Base-by-base conservation (phyloP, 306 rosid genomes). In the Malus orientalis region DNA sequence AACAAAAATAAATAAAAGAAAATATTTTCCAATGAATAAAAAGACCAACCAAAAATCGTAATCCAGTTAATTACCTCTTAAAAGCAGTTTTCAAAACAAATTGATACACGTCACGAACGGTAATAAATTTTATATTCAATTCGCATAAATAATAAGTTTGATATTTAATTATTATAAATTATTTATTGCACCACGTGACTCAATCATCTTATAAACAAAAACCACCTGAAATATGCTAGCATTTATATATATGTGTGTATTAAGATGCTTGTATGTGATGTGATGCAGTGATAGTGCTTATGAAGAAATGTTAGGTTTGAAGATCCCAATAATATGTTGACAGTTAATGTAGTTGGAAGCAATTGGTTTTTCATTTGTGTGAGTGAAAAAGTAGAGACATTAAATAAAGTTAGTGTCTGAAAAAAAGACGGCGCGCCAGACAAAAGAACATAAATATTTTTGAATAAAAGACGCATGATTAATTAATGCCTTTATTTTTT, bases 91-190 rank as follows among this genome's bases (percentile, higher is more conserved):
- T 16, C 6, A 49, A 15, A 15, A 15, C 20, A 49, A 49, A 49
- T 49, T 49, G 55, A 4, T 49, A 15, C 55, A 49, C 5, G 3
- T 15, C 55, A 49, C 1, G 5, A 14, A 49, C 3, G 4, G 8
- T 5, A 15, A 49, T 14, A 49, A 14, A 6, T 15, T 49, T 49
- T 4, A 49, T 1, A 49, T 49, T 49, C 8, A 49, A 18, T 1
- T 15, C 8, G 0, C 2, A 49, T 5, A 15, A 4, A 4, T 49
- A 49, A 49, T 49, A 1, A 5, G 0, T 49, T 49, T 3, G 0
- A 49, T 49, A 49, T 6, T 49, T 49, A 15, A 49, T 16, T 49
- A 49, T 49, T 15, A 16, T 15, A 2, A 49, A 2, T 15, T 1
- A 49, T 15, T 49, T 49, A 49, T 49, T 49, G 1, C 5, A 2